Evolutionary conservation across 2,329 filamentous ascomycete genomes (phyloP), one percentile per base, ranked within the genome.

Genomic region (Metarhizium anisopliae): DNA sequence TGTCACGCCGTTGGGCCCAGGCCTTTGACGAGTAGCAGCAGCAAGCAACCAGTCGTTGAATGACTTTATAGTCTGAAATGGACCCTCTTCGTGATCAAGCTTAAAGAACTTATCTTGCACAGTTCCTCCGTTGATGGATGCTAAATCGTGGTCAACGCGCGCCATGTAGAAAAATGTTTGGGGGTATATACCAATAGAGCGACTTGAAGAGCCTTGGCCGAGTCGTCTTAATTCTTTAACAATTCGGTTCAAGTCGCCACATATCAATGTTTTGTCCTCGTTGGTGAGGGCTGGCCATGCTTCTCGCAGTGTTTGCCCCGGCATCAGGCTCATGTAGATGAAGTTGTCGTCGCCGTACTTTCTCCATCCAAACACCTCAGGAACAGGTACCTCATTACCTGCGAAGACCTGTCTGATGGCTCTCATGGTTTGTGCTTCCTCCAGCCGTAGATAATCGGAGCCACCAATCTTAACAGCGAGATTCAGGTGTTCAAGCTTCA

Each of bases 281-380:
- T 54, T 50, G 6, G 56, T 55, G 2, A 66, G 56, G 2, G 55
- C 56, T 20, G 55, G 38, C 59, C 62, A 66, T 16, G 54, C 59
- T 36, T 60, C 36, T 56, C 61, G 55, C 57, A 66, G 50, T 30
- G 55, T 63, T 35, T 55, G 4, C 2, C 61, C 62, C 0, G 14
- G 53, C 35, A 64, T 49, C 5, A 62, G 59, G 43, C 59, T 60
- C 59, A 62, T 64, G 10, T 62, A 61, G 62, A 65, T 59, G 47
- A 63, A 63, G 10, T 30, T 52, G 13, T 42, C 4, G n/a, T 32
- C 18, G 4, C 38, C 20, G 11, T 52, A 32, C 20, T 18, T 29
- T n/a, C 38, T 52, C 51, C 38, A 52, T 14, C 51, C 38, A 18
- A 45, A 45, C 13, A 52, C 51, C 38, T 52, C 38, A n/a, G 51